Percentiles rank a stretch among this genome's conserved stretches.
phyloP scores from a whole-genome alignment of 306 rosid genomes.

The Notholithocarpus densiflorus region DNA sequence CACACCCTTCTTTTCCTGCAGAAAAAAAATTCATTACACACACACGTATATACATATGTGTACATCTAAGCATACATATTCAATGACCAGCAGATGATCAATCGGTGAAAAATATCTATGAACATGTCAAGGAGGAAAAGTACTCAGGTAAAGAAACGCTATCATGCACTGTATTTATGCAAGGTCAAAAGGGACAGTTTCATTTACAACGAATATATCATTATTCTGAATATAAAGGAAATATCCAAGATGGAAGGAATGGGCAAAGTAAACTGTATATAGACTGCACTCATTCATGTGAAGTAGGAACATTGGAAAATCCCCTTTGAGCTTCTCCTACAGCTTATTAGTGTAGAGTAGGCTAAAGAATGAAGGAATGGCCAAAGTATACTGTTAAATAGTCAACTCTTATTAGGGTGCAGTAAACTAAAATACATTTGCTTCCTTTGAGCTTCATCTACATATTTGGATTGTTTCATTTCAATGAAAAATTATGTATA shows the following conservation, averaged over 20 bases:
- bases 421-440: not conserved
- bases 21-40: not conserved
- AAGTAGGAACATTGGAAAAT: not conserved
- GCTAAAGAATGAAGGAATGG: not conserved
- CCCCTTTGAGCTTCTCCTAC: not conserved
- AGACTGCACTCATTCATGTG: not conserved
- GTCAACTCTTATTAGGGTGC: not conserved
- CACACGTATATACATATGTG: not conserved
- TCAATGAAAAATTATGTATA: not conserved
- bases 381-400: not conserved
- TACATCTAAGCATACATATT: slow-evolving; percentile 9
- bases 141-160: no score
- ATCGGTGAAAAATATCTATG: not conserved
- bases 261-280: not conserved
- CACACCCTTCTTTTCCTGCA: slow-evolving; percentile 91
- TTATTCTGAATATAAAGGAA: not conserved
- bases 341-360: not conserved
- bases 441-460: not conserved
- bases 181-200: not conserved
- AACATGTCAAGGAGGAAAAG: not conserved
- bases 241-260: not conserved
- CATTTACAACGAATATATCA: not conserved
- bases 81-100: not conserved
- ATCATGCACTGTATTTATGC: no score
- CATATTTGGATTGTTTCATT: not conserved